phyloP scores from a whole-genome alignment of 108 stramenopile genomes.

The Cyclotella sp. region DNA sequence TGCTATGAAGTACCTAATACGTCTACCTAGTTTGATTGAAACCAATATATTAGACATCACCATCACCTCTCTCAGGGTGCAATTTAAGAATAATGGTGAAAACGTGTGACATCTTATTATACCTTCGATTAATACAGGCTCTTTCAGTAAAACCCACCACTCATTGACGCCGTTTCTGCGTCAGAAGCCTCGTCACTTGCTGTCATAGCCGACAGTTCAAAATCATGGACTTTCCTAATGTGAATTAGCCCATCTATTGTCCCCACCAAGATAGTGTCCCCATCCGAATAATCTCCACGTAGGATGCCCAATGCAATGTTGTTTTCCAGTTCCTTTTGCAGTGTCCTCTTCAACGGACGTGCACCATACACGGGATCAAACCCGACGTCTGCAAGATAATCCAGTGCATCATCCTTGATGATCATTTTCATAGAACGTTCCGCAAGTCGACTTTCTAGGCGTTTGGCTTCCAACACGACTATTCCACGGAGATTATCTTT shows the following conservation, averaged over 20 bases:
- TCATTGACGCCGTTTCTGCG: background rate
- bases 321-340: slow-evolving; percentile 96
- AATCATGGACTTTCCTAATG: slow-evolving; percentile 43
- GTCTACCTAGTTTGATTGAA: background rate
- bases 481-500: slow-evolving; percentile 89
- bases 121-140: too few species aligned
- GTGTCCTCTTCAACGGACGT: slow-evolving; percentile 94
- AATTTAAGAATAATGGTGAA: too few species aligned
- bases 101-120: too few species aligned
- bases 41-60: background rate
- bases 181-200: background rate
- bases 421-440: slow-evolving; percentile 74
- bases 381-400: slow-evolving; percentile 84
- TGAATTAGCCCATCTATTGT: slow-evolving; percentile 40
- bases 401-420: slow-evolving; percentile 74
- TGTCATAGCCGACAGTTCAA: slow-evolving; percentile 19
- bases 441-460: slow-evolving; percentile 75
- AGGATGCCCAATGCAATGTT: slow-evolving; percentile 89
- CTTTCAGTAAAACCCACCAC: background rate
- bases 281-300: slow-evolving; percentile 75
- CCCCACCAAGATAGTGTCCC: slow-evolving; percentile 76
- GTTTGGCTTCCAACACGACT: slow-evolving; percentile 77
- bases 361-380: slow-evolving; percentile 97
- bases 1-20: too few species aligned
- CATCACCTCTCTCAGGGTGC: too few species aligned